Percentiles rank a stretch among this genome's conserved stretches.
phyloP scores from a whole-genome alignment of 306 rosid species.

The Comarum palustre region DNA sequence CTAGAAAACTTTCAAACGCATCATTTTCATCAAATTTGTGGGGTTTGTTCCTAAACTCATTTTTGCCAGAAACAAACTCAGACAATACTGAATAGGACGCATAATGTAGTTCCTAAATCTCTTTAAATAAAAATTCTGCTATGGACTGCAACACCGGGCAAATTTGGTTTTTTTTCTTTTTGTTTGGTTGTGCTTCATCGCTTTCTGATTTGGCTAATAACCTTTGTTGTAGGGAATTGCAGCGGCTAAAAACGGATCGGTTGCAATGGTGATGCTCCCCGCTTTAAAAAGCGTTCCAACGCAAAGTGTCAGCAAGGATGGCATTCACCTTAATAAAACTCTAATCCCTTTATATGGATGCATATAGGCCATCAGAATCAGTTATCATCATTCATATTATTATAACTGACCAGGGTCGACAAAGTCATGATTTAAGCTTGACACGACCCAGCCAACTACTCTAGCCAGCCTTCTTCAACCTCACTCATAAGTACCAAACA shows the following conservation, averaged over 20 bases:
- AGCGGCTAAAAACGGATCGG: too few relatives aligned
- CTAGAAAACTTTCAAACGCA: not conserved
- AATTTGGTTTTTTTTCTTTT: too few relatives aligned
- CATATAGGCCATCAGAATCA: constrained; percentile 2
- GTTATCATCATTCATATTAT: not conserved
- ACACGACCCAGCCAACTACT: constrained; percentile 45
- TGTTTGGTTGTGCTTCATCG: too few relatives aligned
- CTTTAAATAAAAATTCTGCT: not conserved
- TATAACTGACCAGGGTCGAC: not conserved
- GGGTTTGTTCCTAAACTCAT: not conserved
- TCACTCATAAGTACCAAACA: constrained; percentile 51
- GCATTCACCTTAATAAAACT: not conserved
- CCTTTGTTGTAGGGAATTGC: too few relatives aligned
- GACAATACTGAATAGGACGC: not conserved
- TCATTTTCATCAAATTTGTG: not conserved
- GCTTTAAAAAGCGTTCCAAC: too few relatives aligned
- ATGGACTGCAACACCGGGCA: too few relatives aligned
- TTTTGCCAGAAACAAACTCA: too few relatives aligned
- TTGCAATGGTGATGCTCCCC: too few relatives aligned
- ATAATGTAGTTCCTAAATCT: not conserved
- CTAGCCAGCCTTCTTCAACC: constrained; percentile 43
- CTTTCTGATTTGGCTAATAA: too few relatives aligned
- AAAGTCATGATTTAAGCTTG: constrained; percentile 30
- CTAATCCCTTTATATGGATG: not conserved
- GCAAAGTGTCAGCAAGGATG: too few relatives aligned